Percentiles rank a stretch among this genome's conserved stretches.
Evolutionary conservation across 345 rosid genomes (phyloP).

Genomic region (Eucalyptus marginata): DNA sequence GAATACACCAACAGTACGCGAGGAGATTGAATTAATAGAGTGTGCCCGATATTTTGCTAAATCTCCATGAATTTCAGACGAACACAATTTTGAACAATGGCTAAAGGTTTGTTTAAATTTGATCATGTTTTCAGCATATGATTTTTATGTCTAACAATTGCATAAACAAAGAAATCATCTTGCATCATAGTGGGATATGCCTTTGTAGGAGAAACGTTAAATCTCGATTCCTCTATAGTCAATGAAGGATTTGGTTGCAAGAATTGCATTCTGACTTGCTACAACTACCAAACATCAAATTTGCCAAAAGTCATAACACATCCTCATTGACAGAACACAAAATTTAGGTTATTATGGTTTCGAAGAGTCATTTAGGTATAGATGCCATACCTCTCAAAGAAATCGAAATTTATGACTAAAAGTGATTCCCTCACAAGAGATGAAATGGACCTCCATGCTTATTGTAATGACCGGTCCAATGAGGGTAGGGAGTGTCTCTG

Average conservation of each 20-base stretch:
- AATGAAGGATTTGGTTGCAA: background rate
- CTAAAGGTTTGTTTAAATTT: no score
- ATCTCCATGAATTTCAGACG: accelerated
- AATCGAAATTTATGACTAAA: background rate
- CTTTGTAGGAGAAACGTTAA: background rate
- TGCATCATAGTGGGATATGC: background rate
- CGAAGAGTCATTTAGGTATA: background rate
- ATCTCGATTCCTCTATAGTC: background rate
- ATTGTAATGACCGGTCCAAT: background rate
- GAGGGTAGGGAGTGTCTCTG: accelerated
- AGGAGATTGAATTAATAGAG: no score
- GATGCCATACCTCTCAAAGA: background rate
- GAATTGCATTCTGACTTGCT: background rate
- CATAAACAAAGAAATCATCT: background rate
- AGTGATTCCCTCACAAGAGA: background rate
- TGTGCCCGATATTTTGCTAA: no score
- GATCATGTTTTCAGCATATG: no score
- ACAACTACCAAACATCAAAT: background rate
- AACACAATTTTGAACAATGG: no score
- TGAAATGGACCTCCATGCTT: background rate
- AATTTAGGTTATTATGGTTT: background rate
- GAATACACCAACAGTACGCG: no score
- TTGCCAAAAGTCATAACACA: background rate
- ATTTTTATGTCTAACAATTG: background rate
- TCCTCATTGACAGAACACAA: background rate